These are phyloP conservation scores for Lyophyllum shimeji DNA, from an alignment of 768 basidiomycete species.

Conservation along the genomic window DNA sequence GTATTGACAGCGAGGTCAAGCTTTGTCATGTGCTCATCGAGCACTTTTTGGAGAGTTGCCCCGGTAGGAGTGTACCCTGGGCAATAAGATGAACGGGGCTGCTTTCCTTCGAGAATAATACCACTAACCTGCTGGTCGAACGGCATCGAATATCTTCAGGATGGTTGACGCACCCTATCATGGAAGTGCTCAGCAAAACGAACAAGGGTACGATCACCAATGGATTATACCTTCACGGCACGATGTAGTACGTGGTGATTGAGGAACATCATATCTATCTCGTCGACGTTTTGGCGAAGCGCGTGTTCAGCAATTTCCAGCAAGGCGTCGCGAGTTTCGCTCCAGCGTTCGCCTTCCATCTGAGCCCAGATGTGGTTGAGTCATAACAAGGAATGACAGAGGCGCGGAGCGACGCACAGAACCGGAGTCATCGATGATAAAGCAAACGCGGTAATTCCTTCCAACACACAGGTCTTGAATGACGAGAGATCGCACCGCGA, in stretches of 20 bases:
- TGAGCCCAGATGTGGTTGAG: not conserved
- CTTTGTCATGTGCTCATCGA: conserved; percentile 20
- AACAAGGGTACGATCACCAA: not conserved
- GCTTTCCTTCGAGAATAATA: not conserved
- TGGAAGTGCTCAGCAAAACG: not conserved
- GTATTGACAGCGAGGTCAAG: conserved; percentile 19
- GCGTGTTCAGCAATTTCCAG: conserved; percentile 29
- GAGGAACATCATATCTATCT: conserved; percentile 27
- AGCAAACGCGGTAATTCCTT: conserved; percentile 26
- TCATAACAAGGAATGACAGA: not conserved
- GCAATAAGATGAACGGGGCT: not conserved
- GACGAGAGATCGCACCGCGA: not conserved
- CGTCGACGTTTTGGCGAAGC: conserved; percentile 21
- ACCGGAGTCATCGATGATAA: conserved; percentile 30
- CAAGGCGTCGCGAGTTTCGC: conserved; percentile 25
- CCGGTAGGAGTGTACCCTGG: conserved; percentile 31
- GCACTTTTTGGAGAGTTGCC: conserved; percentile 20
- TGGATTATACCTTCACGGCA: conserved; percentile 10
- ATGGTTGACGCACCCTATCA: conserved; percentile 20
- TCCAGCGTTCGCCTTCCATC: conserved; percentile 25
- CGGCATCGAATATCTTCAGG: conserved; percentile 18
- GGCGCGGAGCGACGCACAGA: conserved; percentile 19
- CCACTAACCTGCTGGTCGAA: conserved; percentile 14
- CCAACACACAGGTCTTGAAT: not conserved
- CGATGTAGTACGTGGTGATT: conserved; percentile 16